Evolutionary conservation across 768 basidiomycete genomes (phyloP).

Genomic region (Rhodotorula babjevae): DNA sequence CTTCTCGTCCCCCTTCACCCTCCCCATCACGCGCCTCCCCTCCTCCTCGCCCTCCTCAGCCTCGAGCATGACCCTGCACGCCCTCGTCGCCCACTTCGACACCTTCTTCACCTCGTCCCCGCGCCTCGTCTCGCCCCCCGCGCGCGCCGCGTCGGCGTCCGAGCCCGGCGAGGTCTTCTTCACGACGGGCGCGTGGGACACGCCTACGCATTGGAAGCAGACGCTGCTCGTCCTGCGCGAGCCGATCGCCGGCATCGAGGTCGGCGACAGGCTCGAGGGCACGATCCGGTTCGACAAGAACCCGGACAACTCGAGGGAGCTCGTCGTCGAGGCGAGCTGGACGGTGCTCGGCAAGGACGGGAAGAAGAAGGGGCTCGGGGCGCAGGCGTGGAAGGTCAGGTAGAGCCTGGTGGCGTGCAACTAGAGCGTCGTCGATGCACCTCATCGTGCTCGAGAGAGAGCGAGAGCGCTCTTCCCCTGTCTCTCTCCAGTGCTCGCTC

Average conservation of each 20-base stretch:
- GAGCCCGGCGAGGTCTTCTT: constrained; percentile 49
- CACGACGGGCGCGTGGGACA: constrained; percentile 81
- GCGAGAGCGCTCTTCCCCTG: too few relatives aligned
- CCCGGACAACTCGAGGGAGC: constrained; percentile 70
- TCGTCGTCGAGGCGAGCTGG: constrained; percentile 72
- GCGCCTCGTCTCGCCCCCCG: constrained; percentile 37
- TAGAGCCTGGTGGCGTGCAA: background rate
- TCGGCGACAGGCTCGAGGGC: constrained; percentile 69
- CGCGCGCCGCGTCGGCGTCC: constrained; percentile 21
- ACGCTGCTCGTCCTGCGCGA: constrained; percentile 79
- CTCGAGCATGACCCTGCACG: constrained; percentile 59
- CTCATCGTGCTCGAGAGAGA: too few relatives aligned
- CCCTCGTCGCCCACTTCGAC: constrained; percentile 90
- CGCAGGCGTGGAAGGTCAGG: constrained; percentile 36
- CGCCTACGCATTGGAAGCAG: constrained; percentile 95
- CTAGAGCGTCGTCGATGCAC: too few relatives aligned
- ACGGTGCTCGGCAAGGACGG: background rate
- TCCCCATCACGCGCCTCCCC: constrained; percentile 48
- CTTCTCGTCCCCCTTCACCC: constrained; percentile 69
- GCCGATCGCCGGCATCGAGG: constrained; percentile 59
- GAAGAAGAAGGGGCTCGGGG: constrained; percentile 8
- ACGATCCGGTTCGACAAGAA: constrained; percentile 81
- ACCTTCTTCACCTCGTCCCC: constrained; percentile 66
- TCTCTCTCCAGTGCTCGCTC: too few relatives aligned
- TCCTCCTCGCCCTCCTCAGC: constrained; percentile 45